A percentile compares a stretch with the other conserved stretches of the same genome.
Evolutionary conservation across 1,284 basidiomycete species (phyloP).

Genomic region (Cryptococcus jaspeensis): DNA sequence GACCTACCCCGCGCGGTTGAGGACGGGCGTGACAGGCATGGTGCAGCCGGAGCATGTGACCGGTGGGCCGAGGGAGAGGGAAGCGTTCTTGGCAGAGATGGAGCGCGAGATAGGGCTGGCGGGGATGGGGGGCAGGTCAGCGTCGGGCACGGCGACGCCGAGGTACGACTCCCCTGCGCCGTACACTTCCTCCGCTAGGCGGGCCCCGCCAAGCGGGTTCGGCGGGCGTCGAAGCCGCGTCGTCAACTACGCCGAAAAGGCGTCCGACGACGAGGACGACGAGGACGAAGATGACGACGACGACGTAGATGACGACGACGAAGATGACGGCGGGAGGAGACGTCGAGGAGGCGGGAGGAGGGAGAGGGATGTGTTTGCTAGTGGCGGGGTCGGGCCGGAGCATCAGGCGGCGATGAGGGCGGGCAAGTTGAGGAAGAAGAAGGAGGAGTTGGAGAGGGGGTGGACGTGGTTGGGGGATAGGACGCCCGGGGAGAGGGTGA

Average conservation of each 20-base stretch:
- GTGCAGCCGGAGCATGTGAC: constrained; percentile 74
- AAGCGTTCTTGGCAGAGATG: constrained; percentile 39
- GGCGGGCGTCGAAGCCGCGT: constrained; percentile 58
- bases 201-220: constrained; percentile 26
- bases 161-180: constrained; percentile 38
- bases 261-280: constrained; percentile 73
- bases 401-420: constrained; percentile 25
- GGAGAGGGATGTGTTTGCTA: constrained; percentile 8
- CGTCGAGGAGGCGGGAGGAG: constrained; percentile 7
- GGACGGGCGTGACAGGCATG: constrained; percentile 85
- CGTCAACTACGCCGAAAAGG: constrained; percentile 85
- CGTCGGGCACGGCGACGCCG: constrained; percentile 23
- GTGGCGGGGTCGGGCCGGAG: constrained; percentile 14
- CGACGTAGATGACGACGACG: constrained; percentile 54
- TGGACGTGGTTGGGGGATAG: constrained; percentile 86
- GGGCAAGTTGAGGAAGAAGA: constrained; percentile 53
- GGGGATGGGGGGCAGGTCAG: constrained; percentile 20
- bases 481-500: constrained; percentile 76
- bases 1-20: constrained; percentile 85
- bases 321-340: constrained; percentile 26
- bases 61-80: constrained; percentile 52
- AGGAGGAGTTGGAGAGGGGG: constrained; percentile 55
- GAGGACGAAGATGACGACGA: constrained; percentile 66
- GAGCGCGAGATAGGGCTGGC: constrained; percentile 31
- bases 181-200: constrained; percentile 45